Base-by-base conservation (phyloP, 495 filamentous ascomycete genomes). In the Extremus antarcticus region DNA sequence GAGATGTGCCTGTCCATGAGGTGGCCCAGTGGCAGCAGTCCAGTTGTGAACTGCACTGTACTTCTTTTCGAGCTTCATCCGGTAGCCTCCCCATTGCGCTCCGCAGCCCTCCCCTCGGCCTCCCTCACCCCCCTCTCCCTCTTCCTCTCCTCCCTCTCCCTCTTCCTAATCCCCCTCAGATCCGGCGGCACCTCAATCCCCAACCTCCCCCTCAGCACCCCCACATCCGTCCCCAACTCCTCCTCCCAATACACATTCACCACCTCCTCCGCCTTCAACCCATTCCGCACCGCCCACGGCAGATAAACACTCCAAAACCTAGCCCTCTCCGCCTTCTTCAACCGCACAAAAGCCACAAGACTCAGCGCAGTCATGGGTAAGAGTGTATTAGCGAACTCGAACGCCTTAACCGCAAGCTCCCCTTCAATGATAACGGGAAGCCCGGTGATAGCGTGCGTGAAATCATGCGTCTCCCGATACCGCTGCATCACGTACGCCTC, bases 201-300 rank as follows among this genome's bases (percentile, higher is more conserved):
- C 60, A 97, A 61, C 68, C 88, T 76, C 15, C 51, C 60, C 61
- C 92, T 75, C 63, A 97, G 62, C 58, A 79, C 86, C 43, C 82
- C 77, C 25, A 95, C 90, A 74, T 91, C 83, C 57, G 80, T 86
- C 73, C 90, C 84, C 64, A 98, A 66, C 67, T 92, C 76, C 76
- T 97, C 90, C 73, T 98, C 92, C 94, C 94, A 98, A 61, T 95
- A 98, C 8, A 98, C 86, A 73, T 95, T 96, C 54, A 98, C 90
- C 25, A 98, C 74, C 68, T 95, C 89, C 62, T 84, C 78, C 52
- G 81, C 78, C 43, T 75, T 63, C 61, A 90, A 47, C 13, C 92
- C 92, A 71, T 91, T 95, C 32, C 78, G 71, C 40, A 96, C 68
- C 49, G 94, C 92, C 92, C 92, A 98, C 2, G 94, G 92, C 39